A percentile compares a stretch with the other conserved stretches of the same genome.
phyloP scores from a whole-genome alignment of 2,329 filamentous ascomycete species.

The Sclerotinia nivalis region DNA sequence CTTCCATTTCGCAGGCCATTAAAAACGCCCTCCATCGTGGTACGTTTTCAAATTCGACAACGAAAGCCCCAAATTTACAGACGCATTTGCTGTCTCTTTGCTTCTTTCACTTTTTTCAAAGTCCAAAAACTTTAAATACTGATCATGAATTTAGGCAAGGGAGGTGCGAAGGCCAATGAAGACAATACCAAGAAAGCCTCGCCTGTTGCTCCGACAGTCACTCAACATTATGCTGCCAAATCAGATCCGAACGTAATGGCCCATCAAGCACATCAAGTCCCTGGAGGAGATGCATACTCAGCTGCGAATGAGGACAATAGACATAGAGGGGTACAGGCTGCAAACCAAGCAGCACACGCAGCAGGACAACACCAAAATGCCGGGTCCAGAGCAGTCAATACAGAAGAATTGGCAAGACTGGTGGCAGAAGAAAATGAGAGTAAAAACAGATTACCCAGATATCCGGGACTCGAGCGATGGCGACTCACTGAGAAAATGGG shows the following conservation, averaged over 20 bases:
- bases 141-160: conserved; percentile 16
- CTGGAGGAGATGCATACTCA: conserved; percentile 59
- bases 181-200: conserved; percentile 50
- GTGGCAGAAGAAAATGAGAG: conserved; percentile 89
- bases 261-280: conserved; percentile 54
- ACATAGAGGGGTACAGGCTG: conserved; percentile 69
- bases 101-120: not conserved
- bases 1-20: conserved; percentile 24
- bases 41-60: not conserved
- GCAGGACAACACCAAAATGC: conserved; percentile 56
- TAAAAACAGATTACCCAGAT: conserved; percentile 81
- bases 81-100: not conserved
- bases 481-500: conserved; percentile 95
- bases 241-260: conserved; percentile 60
- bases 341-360: conserved; percentile 63
- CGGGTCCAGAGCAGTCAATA: conserved; percentile 50
- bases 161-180: conserved; percentile 56
- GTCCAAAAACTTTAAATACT: not conserved
- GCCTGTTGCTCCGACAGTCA: conserved; percentile 56
- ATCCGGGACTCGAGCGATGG: conserved; percentile 84
- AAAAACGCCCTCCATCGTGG: conserved; percentile 23
- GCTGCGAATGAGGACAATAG: conserved; percentile 59
- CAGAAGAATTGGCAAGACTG: conserved; percentile 77
- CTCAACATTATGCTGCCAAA: conserved; percentile 38
- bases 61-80: not conserved